Base-by-base conservation (phyloP, 2,329 filamentous ascomycete genomes). In the Harringtonia lauricola region DNA sequence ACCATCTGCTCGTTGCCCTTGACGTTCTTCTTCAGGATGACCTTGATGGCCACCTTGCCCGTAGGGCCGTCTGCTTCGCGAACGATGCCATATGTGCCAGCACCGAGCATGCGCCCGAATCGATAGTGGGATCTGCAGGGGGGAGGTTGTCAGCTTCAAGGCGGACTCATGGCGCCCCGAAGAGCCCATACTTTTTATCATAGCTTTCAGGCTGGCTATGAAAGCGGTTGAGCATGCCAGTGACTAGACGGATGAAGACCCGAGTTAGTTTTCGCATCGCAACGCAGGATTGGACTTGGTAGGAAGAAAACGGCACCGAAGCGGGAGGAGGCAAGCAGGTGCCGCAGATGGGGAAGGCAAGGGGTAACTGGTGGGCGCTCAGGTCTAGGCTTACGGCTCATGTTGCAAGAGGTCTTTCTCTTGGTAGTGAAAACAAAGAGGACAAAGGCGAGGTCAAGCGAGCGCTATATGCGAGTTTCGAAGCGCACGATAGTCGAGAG, bases 11-110 rank as follows among this genome's bases (percentile, higher is more conserved):
- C 92, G 57, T 96, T 96, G 52, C 89, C 90, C 63, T 89, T 94
- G 61, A 98, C 90, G 65, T 95, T 96, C 72, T 95, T 95, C 77
- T 98, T 98, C 58, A 96, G 71, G 64, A 98, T 98, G 62, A 98
- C 96, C 74, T 98, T 98, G 65, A 98, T 78, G 34, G 92, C 92
- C 48, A 94, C 89, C 71, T 95, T 77, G 62, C 87, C 86, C 18
- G 76, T 74, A 35, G 83, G 79, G 54, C 86, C 77, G 49, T 95
- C 88, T 48, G 92, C 92, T 67, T 98, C 92, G 56, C 92, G 81
- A 57, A 98, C 92, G 58, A 98, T 94, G 59, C 92, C 92, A 72
- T 98, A 98, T 56, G 92, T 98, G 55, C 92, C 92, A 49, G 92
- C 92, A 59, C 92, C 92, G 47, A 98, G 77, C 21, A 90, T 96